Evolutionary conservation across 192 early-diverging fungal species (phyloP).

Genomic region (Diversispora epigaea): DNA sequence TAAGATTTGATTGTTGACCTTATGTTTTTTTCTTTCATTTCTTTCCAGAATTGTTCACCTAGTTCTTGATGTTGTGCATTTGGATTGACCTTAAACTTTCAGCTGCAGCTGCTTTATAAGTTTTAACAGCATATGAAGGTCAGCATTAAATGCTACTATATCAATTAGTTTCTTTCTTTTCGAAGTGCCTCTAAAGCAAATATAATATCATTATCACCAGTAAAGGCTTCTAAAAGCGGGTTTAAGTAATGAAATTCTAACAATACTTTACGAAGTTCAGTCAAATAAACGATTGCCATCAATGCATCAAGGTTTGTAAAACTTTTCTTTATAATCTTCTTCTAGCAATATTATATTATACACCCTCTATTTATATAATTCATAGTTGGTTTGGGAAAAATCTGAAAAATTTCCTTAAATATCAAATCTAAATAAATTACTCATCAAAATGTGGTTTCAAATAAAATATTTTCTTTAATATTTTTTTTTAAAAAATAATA

Average conservation of each 20-base stretch:
- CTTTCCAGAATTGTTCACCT: slow-evolving; percentile 51
- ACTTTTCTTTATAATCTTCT: slow-evolving; percentile 40
- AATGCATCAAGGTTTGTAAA: slow-evolving; percentile 45
- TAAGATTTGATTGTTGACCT: slow-evolving; percentile 53
- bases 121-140: slow-evolving; percentile 49
- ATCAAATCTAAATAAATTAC: too few species aligned
- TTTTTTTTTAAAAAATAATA: too few species aligned
- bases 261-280: slow-evolving; percentile 43
- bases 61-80: slow-evolving; percentile 48
- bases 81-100: slow-evolving; percentile 53
- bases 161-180: slow-evolving; percentile 51
- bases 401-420: too few species aligned
- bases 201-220: slow-evolving; percentile 47
- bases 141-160: slow-evolving; percentile 46
- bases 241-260: slow-evolving; percentile 61
- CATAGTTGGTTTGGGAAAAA: neutral
- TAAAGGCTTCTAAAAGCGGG: slow-evolving; percentile 62
- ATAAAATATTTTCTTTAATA: too few species aligned
- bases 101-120: slow-evolving; percentile 51
- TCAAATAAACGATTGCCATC: slow-evolving; percentile 49
- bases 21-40: slow-evolving; percentile 53
- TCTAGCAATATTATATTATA: slow-evolving; percentile 51
- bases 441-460: too few species aligned
- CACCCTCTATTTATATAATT: slow-evolving; percentile 38
- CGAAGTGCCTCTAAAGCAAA: slow-evolving; percentile 49